These are phyloP conservation scores for Chamaecrista fasciculata DNA, from an alignment of 306 rosid genomes.

Conservation along the genomic window DNA sequence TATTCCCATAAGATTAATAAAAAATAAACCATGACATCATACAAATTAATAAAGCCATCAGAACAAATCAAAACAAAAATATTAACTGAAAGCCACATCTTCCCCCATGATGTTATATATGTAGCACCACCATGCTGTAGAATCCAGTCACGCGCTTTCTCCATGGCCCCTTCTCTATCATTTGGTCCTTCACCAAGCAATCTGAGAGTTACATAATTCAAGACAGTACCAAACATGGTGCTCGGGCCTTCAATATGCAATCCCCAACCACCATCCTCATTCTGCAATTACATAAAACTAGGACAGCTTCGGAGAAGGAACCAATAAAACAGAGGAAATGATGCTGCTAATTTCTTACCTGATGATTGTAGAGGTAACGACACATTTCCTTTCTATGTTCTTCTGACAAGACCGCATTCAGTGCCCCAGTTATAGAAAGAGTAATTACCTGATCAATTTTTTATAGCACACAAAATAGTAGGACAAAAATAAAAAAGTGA, in stretches of 20 bases:
- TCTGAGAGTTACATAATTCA: slow-evolving; percentile 61
- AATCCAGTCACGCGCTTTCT: slow-evolving; percentile 69
- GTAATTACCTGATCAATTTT: slow-evolving; percentile 53
- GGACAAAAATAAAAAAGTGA: not conserved
- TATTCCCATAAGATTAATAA: slow-evolving; percentile 31
- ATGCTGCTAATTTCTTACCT: slow-evolving; percentile 44
- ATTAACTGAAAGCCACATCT: slow-evolving; percentile 95
- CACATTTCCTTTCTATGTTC: slow-evolving; percentile 77
- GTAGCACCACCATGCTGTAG: slow-evolving; percentile 82
- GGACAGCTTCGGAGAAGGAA: not conserved
- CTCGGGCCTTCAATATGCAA: slow-evolving; percentile 87
- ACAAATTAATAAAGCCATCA: slow-evolving; percentile 20
- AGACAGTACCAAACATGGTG: slow-evolving; percentile 86
- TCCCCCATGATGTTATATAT: slow-evolving; percentile 81
- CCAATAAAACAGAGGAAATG: slow-evolving; percentile 11
- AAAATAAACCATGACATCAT: not conserved
- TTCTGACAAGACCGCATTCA: slow-evolving; percentile 68
- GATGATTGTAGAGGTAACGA: slow-evolving; percentile 82
- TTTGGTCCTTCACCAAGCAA: slow-evolving; percentile 83
- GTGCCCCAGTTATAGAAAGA: slow-evolving; percentile 67
- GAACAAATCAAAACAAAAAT: slow-evolving; percentile 24
- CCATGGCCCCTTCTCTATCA: slow-evolving; percentile 68
- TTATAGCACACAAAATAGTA: slow-evolving; percentile 10
- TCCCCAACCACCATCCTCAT: slow-evolving; percentile 97
- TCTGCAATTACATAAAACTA: slow-evolving; percentile 47